Base-by-base conservation (phyloP, 768 basidiomycete species). In the Peribolospora kevripleyi region DNA sequence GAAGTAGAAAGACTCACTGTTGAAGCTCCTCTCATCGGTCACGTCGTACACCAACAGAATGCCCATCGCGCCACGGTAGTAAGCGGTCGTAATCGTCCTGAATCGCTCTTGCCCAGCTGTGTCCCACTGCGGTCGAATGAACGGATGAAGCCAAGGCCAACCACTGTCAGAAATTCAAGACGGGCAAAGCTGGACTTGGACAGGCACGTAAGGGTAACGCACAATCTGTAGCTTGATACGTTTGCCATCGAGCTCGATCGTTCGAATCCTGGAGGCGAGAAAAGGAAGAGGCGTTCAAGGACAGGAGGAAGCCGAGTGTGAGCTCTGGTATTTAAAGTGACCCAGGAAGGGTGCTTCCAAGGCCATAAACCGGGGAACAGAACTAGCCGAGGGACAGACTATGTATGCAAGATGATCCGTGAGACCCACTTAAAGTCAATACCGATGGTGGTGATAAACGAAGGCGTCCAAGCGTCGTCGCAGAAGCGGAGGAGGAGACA, bases 161-260 rank as follows among this genome's bases (percentile, higher is more conserved):
- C 56, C 47, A 48, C 9, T 10, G 37, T n/a, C 2, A 6, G 39
- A 7, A 10, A 25, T 55, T 7, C 1, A 14, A 8, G 6, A 25
- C 7, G 10, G 10, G 38, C 52, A 13, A 43, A 36, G 11, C 42
- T 7, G 6, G 8, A 38, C 45, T 6, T 9, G 48, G 6, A 52
- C 11, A 42, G 10, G 39, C 37, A 54, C 13, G 8, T 8, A 3
- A n/a, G 7, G n/a, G 55, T 41, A 10, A 75, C 84, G 61, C 60
- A 91, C 90, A 67, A 97, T 97, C 70, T 97, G 91, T n/a, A 97
- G 76, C 71, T 97, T 97, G 68, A 95, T 88, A 48, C 85, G 79
- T 72, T 95, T 95, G 46, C 91, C 91, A 63, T 97, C 91, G 51
- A 97, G 76, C 68, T 97, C 90, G 67, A 97, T 95, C 52, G 90